Evolutionary conservation across 2,329 filamentous ascomycete species (phyloP).

Genomic region (Aspergillus sp.): DNA sequence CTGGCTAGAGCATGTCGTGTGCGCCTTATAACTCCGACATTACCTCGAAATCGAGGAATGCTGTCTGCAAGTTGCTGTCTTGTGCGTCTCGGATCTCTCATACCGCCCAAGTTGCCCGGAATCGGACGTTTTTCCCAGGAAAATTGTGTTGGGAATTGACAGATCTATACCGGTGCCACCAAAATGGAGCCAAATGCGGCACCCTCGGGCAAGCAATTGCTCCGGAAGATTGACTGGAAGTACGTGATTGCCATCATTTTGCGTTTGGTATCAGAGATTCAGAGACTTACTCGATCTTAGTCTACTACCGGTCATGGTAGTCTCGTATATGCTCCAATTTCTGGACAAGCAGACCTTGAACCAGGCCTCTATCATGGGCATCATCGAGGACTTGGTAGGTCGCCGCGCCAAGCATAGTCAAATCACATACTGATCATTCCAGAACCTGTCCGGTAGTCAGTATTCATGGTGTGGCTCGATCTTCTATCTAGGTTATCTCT

Average conservation of each 20-base stretch:
- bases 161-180: neutral
- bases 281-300: neutral
- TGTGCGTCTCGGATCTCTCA: too few relatives aligned
- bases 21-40: too few relatives aligned
- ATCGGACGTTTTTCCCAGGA: too few relatives aligned
- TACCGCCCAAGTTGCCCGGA: too few relatives aligned
- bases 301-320: slow-evolving; percentile 10
- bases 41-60: too few relatives aligned
- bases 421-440: neutral
- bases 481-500: slow-evolving; percentile 12
- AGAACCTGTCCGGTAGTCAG: neutral
- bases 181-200: neutral
- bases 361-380: slow-evolving; percentile 5
- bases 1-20: neutral
- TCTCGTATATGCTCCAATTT: slow-evolving; percentile 13
- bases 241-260: neutral
- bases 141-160: too few relatives aligned
- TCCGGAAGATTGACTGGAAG: neutral
- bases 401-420: neutral
- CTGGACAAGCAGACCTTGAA: slow-evolving; percentile 13
- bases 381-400: slow-evolving; percentile 1
- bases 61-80: too few relatives aligned
- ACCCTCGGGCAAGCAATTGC: neutral
- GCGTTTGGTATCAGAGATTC: neutral
- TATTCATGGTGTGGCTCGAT: slow-evolving; percentile 9